Evolutionary conservation across 495 filamentous ascomycete species (phyloP), one percentile per base, ranked within the genome.

Genomic region (Penicillium bialowiezense): DNA sequence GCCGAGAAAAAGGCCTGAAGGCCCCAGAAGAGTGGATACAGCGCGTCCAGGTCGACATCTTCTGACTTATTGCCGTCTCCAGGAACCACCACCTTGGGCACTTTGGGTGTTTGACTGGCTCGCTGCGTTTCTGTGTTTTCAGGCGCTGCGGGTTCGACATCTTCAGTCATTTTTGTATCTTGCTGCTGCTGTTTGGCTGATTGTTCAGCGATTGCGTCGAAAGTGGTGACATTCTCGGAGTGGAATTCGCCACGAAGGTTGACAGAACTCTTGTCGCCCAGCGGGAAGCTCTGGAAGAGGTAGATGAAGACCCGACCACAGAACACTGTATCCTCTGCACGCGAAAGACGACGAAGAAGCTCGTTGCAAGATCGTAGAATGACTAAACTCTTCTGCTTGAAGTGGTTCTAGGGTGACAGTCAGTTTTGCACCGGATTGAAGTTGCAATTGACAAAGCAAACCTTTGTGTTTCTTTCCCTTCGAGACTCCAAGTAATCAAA

Each of bases 301-400:
- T 96, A 99, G 54, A 99, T 95, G 62, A 96, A 96, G 17, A 99
- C 91, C 36, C 92, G 79, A 29, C 93, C 93, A 64, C 91, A 97
- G 66, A 98, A 99, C 3, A 95, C 91, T 0, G 95, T 90, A 69
- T 99, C 95, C 59, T 97, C 90, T 3, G 93, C 90, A 38, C 95
- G 78, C 2, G 93, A 97, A 3, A 99, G 76, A 45, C 93, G 79
- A 39, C 93, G 84, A 7, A 97, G 80, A 3, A 99, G 78, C 68
- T 97, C 95, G 68, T 97, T 99, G 73, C 95, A 97, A 17, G 88
- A 85, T 57, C 93, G 79, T 3, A 99, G 74, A 52, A 97, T 91
- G 45, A 96, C 80, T 36, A 97, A 70, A 48, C 86, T 85, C 68
- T 95, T 97, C 52, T 88, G 85, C 55, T 84, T 82, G 61, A 90